Evolutionary conservation across 2,329 filamentous ascomycete species (phyloP).

Genomic region (Cladophialophora yegresii): DNA sequence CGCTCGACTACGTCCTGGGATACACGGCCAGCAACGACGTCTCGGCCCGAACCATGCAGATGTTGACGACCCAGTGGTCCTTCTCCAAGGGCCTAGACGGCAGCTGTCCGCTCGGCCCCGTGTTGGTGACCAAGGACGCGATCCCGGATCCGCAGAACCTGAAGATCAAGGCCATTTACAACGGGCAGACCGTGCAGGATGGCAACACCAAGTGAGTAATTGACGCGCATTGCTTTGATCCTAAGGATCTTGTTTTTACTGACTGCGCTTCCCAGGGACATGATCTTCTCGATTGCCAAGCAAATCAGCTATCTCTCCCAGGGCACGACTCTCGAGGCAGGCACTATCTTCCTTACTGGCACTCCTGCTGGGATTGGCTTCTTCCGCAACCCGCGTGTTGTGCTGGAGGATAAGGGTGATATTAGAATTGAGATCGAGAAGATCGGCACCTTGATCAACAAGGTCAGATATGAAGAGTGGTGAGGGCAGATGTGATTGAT

Average conservation of each 20-base stretch:
- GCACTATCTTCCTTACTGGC: conserved; percentile 48
- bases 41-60: conserved; percentile 45
- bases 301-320: conserved; percentile 44
- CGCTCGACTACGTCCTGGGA: conserved; percentile 46
- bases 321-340: conserved; percentile 45
- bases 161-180: conserved; percentile 41
- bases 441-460: conserved; percentile 54
- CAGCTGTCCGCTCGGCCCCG: conserved; percentile 47
- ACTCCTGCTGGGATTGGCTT: conserved; percentile 50
- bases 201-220: conserved; percentile 32
- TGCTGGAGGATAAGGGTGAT: conserved; percentile 44
- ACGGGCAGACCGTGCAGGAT: conserved; percentile 33
- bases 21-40: conserved; percentile 49
- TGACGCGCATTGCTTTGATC: background rate
- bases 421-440: conserved; percentile 53
- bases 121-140: conserved; percentile 37
- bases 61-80: conserved; percentile 44
- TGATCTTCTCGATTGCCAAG: conserved; percentile 46
- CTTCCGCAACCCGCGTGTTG: conserved; percentile 45
- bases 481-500: conserved; percentile 2
- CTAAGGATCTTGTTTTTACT: background rate
- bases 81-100: conserved; percentile 47
- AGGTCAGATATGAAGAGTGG: conserved; percentile 37
- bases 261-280: conserved; percentile 35
- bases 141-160: conserved; percentile 47